Conservation (phyloP, 2,329 filamentous ascomycete species). For the Scolecobasidium constrictum region DNA sequence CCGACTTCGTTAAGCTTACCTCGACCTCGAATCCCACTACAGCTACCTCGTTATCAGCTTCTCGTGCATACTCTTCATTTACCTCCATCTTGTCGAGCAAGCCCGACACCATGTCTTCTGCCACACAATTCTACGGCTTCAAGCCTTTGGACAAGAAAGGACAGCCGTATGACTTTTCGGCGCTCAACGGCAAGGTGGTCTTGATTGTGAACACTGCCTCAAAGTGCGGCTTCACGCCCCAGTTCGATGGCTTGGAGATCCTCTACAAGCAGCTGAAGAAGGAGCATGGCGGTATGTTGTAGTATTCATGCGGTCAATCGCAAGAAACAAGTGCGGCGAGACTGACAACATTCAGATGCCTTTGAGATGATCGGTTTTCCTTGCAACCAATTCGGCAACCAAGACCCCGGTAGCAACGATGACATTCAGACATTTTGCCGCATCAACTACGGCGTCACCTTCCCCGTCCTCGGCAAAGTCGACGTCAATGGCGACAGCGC, state of each 20-base stretch:
- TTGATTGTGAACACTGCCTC: constrained; percentile 96
- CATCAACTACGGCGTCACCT: constrained; percentile 86
- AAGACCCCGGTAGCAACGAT: constrained; percentile 68
- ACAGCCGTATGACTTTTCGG: constrained; percentile 54
- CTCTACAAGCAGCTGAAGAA: constrained; percentile 57
- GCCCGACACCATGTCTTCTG: constrained; percentile 48
- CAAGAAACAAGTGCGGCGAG: no score
- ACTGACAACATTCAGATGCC: constrained; percentile 48
- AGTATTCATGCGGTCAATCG: no score
- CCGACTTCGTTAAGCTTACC: no score
- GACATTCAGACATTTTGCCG: constrained; percentile 66
- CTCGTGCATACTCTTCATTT: no score
- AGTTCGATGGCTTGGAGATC: constrained; percentile 82
- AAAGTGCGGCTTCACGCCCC: constrained; percentile 97
- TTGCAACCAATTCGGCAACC: constrained; percentile 91
- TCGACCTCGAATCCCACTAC: no score
- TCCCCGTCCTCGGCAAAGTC: constrained; percentile 84
- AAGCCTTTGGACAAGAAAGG: constrained; percentile 74
- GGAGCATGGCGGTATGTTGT: constrained; percentile 14
- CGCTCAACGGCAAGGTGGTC: constrained; percentile 84
- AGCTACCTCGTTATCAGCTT: no score
- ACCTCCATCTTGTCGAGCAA: no score
- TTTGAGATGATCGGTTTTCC: constrained; percentile 91
- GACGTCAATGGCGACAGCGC: constrained; percentile 85
- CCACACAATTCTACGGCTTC: constrained; percentile 71